Evolutionary conservation across 169 alveolate species (phyloP).

Genomic region (Cryptosporidium parvum): DNA sequence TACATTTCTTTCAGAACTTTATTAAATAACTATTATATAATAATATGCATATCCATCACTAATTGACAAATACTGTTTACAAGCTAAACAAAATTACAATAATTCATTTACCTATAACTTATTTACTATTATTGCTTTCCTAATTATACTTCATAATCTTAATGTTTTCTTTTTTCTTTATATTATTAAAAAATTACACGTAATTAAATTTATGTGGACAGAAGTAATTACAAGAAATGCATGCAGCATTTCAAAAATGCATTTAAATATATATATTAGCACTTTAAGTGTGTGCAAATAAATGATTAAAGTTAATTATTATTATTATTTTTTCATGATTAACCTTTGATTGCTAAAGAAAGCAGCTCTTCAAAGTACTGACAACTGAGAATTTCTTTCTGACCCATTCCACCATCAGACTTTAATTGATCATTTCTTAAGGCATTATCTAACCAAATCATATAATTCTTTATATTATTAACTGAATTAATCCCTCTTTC

Average conservation of each 20-base stretch:
- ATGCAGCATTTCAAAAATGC: background rate
- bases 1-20: no score
- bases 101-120: no score
- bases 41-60: no score
- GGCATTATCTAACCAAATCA: conserved; percentile 71
- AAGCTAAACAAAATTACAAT: no score
- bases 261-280: background rate
- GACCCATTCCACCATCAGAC: conserved; percentile 56
- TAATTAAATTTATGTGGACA: background rate
- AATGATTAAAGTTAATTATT: background rate
- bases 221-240: background rate
- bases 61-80: no score
- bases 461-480: conserved; percentile 20
- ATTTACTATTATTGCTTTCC: no score
- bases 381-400: conserved; percentile 44
- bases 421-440: conserved; percentile 45
- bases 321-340: no score
- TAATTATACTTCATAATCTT: no score
- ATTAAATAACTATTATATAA: no score
- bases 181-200: background rate
- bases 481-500: conserved; percentile 49
- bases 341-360: conserved; percentile 32
- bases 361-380: conserved; percentile 56
- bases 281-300: background rate
- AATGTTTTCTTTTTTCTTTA: no score